Conservation (phyloP, 2,329 filamentous ascomycete species). For the Penicillium verrucosum region DNA sequence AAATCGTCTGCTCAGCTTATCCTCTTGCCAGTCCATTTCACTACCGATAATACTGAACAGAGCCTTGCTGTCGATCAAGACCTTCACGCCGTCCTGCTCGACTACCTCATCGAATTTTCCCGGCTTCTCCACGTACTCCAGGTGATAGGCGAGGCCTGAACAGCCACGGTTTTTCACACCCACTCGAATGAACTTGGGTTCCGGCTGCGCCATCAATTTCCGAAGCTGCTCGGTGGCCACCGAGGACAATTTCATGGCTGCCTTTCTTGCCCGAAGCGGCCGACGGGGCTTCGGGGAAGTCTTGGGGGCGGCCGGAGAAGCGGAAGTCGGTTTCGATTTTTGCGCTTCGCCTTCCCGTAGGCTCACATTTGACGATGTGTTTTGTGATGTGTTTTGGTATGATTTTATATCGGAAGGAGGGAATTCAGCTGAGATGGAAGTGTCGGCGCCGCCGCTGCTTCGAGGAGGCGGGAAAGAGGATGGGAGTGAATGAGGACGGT, state of each 20-base stretch:
- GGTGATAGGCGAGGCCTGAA: conserved; percentile 85
- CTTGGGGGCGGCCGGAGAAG: conserved; percentile 37
- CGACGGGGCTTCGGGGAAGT: conserved; percentile 55
- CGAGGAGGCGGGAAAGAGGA: conserved; percentile 56
- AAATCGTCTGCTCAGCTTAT: conserved; percentile 88
- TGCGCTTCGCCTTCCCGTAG: conserved; percentile 65
- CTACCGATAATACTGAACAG: conserved; percentile 97
- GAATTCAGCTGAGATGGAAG: conserved; percentile 56
- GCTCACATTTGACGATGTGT: conserved; percentile 42
- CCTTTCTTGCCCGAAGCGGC: conserved; percentile 78
- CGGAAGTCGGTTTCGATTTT: conserved; percentile 54
- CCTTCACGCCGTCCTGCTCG: conserved; percentile 92
- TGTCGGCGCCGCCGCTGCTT: conserved; percentile 57
- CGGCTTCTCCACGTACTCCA: conserved; percentile 92
- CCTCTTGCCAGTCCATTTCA: conserved; percentile 98
- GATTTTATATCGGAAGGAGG: conserved; percentile 49
- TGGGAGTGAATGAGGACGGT: conserved; percentile 59
- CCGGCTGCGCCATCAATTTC: conserved; percentile 73
- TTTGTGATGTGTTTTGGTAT: conserved; percentile 40
- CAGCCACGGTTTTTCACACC: conserved; percentile 93
- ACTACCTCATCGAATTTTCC: conserved; percentile 86
- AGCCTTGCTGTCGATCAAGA: conserved; percentile 95
- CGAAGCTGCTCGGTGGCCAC: conserved; percentile 76
- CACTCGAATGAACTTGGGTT: conserved; percentile 89
- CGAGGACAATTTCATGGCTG: conserved; percentile 81